Base-by-base conservation (phyloP, 306 rosid species). In the Lathyrus oleraceus region DNA sequence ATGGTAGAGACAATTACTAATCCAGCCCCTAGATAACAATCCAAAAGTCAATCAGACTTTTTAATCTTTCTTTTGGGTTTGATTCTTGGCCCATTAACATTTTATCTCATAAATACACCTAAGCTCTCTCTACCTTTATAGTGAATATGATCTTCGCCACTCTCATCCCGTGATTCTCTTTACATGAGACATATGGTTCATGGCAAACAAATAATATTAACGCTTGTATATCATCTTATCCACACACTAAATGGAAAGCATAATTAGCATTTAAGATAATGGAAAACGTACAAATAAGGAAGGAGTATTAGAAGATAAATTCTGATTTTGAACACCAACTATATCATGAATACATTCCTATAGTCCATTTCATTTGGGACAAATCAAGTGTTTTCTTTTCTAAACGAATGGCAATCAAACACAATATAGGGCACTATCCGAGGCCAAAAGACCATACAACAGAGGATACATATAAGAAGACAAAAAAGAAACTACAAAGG, bases 261-360 rank as follows among this genome's bases (percentile, higher is more conserved):
- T 47, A 47, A 7, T 47, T 47, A 6, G 21, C 53, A 16, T 16
- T 36, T n/a, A 25, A 36, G 21, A 32, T 10, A 16, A 17, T 6
- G 25, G 7, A 15, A 32, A 72, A 69, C 32, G 21, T n/a, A 35
- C 43, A 28, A 47, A 40, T 56, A 40, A 63, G 61, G 61, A 61
- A 52, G 4, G 19, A 40, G 54, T 52, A 44, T 20, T 61, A 57
- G 35, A 72, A 13, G 14, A 56, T 48, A 47, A 40, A 56, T 61
- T 72, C 39, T 67, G 78, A 74, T 52, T 69, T 69, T 68, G 58
- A 70, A 78, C 60, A 74, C 16, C 38, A 71, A 61, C 70, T 60
- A 54, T 32, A 65, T 56, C 36, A 75, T 69, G 60, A 71, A 61
- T 67, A 67, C 76, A 78, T 74, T 70, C 62, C 25, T 52, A 61